Base-by-base conservation (phyloP, 2,329 filamentous ascomycete species). In the Dactylellina cionopaga region DNA sequence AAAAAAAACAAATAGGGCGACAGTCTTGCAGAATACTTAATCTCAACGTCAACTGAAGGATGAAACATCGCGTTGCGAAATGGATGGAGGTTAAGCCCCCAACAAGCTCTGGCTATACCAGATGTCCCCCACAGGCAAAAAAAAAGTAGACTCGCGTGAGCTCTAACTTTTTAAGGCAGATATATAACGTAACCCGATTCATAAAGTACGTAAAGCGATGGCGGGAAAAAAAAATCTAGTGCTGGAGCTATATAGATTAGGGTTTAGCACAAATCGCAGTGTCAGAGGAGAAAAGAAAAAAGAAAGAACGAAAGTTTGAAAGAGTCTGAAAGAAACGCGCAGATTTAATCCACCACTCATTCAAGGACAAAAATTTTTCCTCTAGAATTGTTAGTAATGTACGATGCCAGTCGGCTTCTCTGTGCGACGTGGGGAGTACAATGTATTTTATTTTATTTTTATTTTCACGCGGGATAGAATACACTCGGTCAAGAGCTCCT, bases 1-100 rank as follows among this genome's bases (percentile, higher is more conserved):
- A 47, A 49, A 54, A 44, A 55, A 60, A 49, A 13, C 33, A 46
- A 55, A 27, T 2, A 47, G 33, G 37, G 54, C 19, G 27, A 31
- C 43, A 56, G 58, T 65, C 68, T 43, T 72, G 68, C 68, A 72
- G 68, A 64, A 72, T 64, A 72, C 68, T 72, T 72, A 72, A 72
- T 72, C 51, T 72, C 68, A 72, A 72, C 59, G 68, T 72, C 68
- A 65, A 22, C 46, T 43, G 58, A 49, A 37, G 29, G 51, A 39
- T 41, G 13, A 52, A 60, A 49, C 47, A 44, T 46, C 43, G 58
- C 35, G 58, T 72, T 72, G 58, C 52, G 41, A 41, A 31, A n/a
- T n/a, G n/a, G n/a, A n/a, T n/a, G n/a, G n/a, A n/a, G n/a, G n/a
- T n/a, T n/a, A n/a, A n/a, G n/a, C n/a, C n/a, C n/a, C n/a, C n/a